These are phyloP conservation scores for Fusarium mundagurra DNA, from an alignment of 2,329 filamentous ascomycete species.

Conservation along the genomic window DNA sequence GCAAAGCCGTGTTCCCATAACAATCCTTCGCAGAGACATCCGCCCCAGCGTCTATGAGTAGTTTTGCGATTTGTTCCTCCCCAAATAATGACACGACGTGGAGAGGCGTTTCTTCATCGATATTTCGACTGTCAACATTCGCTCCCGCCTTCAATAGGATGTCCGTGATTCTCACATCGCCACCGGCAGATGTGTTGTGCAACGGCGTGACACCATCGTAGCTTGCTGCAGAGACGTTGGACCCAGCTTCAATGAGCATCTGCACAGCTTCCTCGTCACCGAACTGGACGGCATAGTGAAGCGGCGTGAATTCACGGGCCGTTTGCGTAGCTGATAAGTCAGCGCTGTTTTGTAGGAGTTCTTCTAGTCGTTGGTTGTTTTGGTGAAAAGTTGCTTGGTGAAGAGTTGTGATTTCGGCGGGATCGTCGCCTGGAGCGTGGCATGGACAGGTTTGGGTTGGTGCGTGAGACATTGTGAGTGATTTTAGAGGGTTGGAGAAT, in stretches of 20 bases:
- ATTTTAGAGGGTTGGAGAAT: rapidly evolving
- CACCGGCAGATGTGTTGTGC: not conserved
- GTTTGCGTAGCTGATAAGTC: not conserved
- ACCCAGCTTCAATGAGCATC: not conserved
- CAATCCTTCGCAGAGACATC: not conserved
- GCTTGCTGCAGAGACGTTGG: not conserved
- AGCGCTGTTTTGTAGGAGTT: not conserved
- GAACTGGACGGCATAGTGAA: not conserved
- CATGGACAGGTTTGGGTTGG: not conserved
- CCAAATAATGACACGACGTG: not conserved
- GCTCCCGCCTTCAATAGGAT: not conserved
- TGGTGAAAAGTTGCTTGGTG: not conserved
- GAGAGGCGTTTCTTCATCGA: not conserved
- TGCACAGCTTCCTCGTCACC: not conserved
- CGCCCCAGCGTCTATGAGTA: not conserved
- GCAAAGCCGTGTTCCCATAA: not conserved
- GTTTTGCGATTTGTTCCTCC: not conserved
- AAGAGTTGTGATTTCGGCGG: not conserved
- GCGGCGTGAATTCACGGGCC: not conserved
- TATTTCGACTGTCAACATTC: not conserved
- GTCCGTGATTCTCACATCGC: not conserved
- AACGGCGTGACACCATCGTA: not conserved
- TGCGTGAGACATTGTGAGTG: not conserved
- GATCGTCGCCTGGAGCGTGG: not conserved
- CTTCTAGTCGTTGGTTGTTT: not conserved